phyloP scores from a whole-genome alignment of 352 stramenopile species.

The Phytopythium montanum region DNA sequence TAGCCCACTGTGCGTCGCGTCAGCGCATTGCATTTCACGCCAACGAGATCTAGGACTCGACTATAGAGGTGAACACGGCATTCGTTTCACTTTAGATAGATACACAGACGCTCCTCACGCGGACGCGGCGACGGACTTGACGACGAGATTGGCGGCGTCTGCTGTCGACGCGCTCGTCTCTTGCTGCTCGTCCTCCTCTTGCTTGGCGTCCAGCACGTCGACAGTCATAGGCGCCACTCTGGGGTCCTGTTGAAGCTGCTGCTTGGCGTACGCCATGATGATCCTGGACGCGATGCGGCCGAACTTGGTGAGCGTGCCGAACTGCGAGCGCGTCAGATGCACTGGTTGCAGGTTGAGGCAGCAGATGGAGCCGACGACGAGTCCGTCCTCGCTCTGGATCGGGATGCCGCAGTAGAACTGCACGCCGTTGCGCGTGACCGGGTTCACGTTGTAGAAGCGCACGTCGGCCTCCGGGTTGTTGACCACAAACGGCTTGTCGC shows the following conservation, averaged over 20 bases:
- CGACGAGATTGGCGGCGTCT: background rate
- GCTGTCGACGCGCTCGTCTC: background rate
- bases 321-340: constrained; percentile 28
- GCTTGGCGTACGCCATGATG: constrained; percentile 25
- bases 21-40: too few species aligned
- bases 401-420: constrained; percentile 66
- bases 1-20: too few species aligned
- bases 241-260: constrained; percentile 5
- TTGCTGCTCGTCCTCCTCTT: background rate
- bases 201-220: background rate
- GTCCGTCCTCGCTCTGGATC: constrained; percentile 20
- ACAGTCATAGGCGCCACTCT: background rate
- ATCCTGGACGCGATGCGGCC: constrained; percentile 35
- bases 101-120: background rate
- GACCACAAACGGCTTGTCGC: constrained; percentile 40
- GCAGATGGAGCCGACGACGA: constrained; percentile 30
- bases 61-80: too few species aligned
- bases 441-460: constrained; percentile 50
- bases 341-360: constrained; percentile 23
- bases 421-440: constrained; percentile 23
- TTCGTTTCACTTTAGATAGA: background rate
- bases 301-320: constrained; percentile 25
- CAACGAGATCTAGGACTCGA: too few species aligned
- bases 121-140: background rate
- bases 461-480: constrained; percentile 37